A percentile compares a stretch with the other conserved stretches of the same genome.
Conservation (phyloP, 129 eudicot genomes). For the Lactuca saligna region DNA sequence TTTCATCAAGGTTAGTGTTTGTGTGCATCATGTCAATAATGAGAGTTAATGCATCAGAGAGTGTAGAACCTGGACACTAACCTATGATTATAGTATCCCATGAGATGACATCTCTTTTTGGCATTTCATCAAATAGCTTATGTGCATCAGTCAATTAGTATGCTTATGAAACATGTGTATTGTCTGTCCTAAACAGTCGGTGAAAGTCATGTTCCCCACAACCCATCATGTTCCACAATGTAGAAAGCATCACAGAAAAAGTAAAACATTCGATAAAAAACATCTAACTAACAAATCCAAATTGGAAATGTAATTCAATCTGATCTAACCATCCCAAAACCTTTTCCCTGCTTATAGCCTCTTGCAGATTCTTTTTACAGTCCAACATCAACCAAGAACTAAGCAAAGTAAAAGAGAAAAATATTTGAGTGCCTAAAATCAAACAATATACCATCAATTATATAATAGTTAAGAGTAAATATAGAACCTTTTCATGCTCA, state of each 20-base stretch:
- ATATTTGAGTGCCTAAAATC: constrained; percentile 6
- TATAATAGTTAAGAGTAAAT: not conserved
- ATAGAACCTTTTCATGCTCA: constrained; percentile 76
- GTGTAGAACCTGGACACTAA: too few relatives aligned
- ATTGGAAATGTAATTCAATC: constrained; percentile 40
- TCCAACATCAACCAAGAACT: constrained; percentile 84
- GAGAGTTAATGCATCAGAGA: too few relatives aligned
- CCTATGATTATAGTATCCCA: too few relatives aligned
- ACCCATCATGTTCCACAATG: too few relatives aligned
- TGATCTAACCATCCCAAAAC: constrained; percentile 92
- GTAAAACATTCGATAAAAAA: not conserved
- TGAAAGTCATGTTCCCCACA: too few relatives aligned
- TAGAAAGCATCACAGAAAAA: not conserved
- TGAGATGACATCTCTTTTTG: too few relatives aligned
- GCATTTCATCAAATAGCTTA: too few relatives aligned
- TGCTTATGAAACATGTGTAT: too few relatives aligned
- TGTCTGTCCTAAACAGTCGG: too few relatives aligned
- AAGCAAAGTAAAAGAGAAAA: constrained; percentile 4
- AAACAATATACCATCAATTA: not conserved
- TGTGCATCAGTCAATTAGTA: too few relatives aligned
- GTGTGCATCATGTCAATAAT: too few relatives aligned
- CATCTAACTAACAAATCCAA: constrained; percentile 1
- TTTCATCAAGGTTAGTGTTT: too few relatives aligned
- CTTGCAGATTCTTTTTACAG: constrained; percentile 86
- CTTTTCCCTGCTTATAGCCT: constrained; percentile 85